A percentile compares a stretch with the other conserved stretches of the same genome.
phyloP scores from a whole-genome alignment of 1,284 basidiomycete genomes.

The Tremellales sp. region DNA sequence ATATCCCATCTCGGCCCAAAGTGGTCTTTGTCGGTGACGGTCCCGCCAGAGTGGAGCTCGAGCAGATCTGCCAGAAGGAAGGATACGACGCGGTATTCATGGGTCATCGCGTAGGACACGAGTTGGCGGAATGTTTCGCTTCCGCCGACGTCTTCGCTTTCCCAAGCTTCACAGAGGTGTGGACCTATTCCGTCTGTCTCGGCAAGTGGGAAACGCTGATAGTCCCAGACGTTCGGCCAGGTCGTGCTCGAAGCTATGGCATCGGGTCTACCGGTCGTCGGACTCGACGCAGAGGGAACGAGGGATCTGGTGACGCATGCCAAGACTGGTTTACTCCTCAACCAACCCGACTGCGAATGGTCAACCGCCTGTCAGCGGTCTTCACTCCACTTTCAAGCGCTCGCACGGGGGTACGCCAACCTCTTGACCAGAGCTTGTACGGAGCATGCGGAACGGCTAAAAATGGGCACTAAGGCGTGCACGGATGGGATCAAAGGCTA shows the following conservation, averaged over 20 bases:
- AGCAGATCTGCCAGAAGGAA: constrained; percentile 49
- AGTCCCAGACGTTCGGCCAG: constrained; percentile 54
- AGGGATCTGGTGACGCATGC: constrained; percentile 55
- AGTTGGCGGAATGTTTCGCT: constrained; percentile 52
- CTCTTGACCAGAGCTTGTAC: constrained; percentile 47
- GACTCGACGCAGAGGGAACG: constrained; percentile 57
- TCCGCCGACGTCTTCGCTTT: constrained; percentile 57
- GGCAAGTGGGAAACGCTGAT: background rate
- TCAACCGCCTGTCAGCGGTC: constrained; percentile 37
- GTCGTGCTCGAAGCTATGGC: constrained; percentile 58
- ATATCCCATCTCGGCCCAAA: constrained; percentile 51
- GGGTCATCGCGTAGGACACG: constrained; percentile 51
- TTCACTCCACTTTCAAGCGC: constrained; percentile 41
- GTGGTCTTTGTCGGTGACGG: constrained; percentile 58
- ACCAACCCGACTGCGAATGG: constrained; percentile 37
- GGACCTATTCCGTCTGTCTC: constrained; percentile 21
- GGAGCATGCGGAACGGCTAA: constrained; percentile 42
- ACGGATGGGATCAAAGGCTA: constrained; percentile 48
- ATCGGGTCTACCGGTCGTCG: constrained; percentile 56
- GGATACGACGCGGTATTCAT: constrained; percentile 54
- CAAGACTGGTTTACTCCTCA: constrained; percentile 51
- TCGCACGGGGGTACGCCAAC: constrained; percentile 50
- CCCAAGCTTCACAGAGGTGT: constrained; percentile 53
- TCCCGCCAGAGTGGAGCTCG: constrained; percentile 52
- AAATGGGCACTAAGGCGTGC: constrained; percentile 49